Conservation (phyloP, 129 eudicot genomes). For the Centella asiatica region DNA sequence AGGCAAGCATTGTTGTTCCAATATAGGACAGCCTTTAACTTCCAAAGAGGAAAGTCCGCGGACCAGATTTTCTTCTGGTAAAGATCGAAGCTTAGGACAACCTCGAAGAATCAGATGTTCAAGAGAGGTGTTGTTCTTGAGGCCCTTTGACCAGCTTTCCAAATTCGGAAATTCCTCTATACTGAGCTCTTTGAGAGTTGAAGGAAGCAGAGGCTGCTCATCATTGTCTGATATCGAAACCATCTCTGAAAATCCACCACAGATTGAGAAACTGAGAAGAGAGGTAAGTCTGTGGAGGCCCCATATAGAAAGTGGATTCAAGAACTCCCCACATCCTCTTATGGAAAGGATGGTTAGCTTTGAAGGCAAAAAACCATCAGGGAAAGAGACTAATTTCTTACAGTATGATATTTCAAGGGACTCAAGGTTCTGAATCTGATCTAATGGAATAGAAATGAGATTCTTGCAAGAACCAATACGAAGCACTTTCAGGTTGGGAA, state of each 20-base stretch:
- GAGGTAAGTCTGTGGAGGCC: slow-evolving; percentile 2
- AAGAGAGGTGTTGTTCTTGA: neutral
- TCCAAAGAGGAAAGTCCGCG: neutral
- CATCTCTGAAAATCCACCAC: slow-evolving; percentile 3
- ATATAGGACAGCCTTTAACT: slow-evolving; percentile 3
- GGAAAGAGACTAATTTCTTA: neutral
- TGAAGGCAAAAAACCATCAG: neutral
- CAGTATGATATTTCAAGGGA: neutral
- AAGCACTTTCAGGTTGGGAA: neutral
- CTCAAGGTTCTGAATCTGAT: slow-evolving; percentile 5
- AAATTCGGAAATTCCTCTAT: neutral
- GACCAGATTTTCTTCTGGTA: slow-evolving; percentile 2
- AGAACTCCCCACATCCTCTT: neutral
- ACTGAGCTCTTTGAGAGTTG: neutral
- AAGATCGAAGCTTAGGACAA: slow-evolving; percentile 1
- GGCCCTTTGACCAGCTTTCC: slow-evolving; percentile 1
- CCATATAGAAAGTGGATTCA: slow-evolving; percentile 8
- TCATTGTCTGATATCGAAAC: neutral
- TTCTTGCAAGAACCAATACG: neutral
- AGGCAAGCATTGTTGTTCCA: neutral
- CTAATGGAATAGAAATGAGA: neutral
- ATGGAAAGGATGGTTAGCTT: slow-evolving; percentile 5
- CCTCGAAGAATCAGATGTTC: neutral
- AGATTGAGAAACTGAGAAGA: neutral
- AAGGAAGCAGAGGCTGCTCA: neutral